Base-by-base conservation (phyloP, 768 basidiomycete genomes). In the Lentinula guzmanii region DNA sequence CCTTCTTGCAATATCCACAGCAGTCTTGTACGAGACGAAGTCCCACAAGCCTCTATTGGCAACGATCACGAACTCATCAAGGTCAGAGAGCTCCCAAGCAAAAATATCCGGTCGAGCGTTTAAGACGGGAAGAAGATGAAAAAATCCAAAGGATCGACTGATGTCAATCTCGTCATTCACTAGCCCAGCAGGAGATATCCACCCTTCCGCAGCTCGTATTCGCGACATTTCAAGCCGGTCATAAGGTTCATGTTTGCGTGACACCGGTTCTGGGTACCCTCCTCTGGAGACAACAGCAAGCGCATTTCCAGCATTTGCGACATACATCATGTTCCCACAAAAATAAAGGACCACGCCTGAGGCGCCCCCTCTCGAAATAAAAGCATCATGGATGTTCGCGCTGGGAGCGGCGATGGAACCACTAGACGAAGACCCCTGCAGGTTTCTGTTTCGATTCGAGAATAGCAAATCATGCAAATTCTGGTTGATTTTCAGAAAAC, bases 1-100 rank as follows among this genome's bases (percentile, higher is more conserved):
- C 6, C 84, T 83, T 42, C 91, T 82, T 0, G 94, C 95, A 63
- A 98, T 95, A 71, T 98, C 96, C 60, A 98, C 94, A 1, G 97
- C 96, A 0, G 92, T 96, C 72, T 98, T 94, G 70, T 91, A 93
- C 4, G 91, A 89, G 65, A 98, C 90, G 65, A 86, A 91, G 65
- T 95, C 90, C 97, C 97, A 99, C 28, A 98, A 71, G 0, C 93
- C 93, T 5, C 86, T 83, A 70, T 98, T 98, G 33, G 89, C 97
- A 63, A 99, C 83, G 75, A 99, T 96, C 68, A 98, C 84, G 69
- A 98, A 97, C 73, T 99, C 96, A 73, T 99, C 97, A 59, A 86
- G 81, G 63, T 92, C 88, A 2, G 86, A 81, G 16, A 99, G 75
- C 52, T 86, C 80, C 64, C 88, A 85, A 4, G 76, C 78, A 65